Conservation (phyloP, 2,329 filamentous ascomycete species). For the Penicillium sp. region DNA sequence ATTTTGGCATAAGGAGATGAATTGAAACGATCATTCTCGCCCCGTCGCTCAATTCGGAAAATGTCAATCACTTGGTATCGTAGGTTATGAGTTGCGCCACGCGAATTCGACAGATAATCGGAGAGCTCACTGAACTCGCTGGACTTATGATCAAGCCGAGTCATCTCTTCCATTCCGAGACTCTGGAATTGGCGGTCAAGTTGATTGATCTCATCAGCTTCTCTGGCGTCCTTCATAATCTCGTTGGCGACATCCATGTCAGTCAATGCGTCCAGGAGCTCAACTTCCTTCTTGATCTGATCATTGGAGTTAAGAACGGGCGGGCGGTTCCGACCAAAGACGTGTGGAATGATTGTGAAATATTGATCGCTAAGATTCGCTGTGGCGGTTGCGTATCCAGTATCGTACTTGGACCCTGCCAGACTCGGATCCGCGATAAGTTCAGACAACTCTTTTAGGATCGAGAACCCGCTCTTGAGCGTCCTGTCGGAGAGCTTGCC, state of each 20-base stretch:
- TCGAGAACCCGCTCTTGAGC: constrained; percentile 68
- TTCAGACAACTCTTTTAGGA: constrained; percentile 68
- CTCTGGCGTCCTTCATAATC: constrained; percentile 66
- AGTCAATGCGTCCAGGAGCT: constrained; percentile 71
- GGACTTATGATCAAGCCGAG: constrained; percentile 55
- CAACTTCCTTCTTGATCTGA: constrained; percentile 69
- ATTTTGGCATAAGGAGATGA: constrained; percentile 51
- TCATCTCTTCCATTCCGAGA: constrained; percentile 72
- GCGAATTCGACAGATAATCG: constrained; percentile 63
- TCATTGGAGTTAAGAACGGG: constrained; percentile 58
- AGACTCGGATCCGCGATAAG: constrained; percentile 55
- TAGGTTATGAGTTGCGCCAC: constrained; percentile 62
- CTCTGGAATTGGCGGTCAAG: constrained; percentile 69
- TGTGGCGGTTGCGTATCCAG: constrained; percentile 41
- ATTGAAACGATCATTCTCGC: constrained; percentile 66
- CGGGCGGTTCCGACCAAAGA: constrained; percentile 68
- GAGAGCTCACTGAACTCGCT: constrained; percentile 62
- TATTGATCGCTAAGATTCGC: constrained; percentile 70
- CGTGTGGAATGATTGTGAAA: constrained; percentile 77
- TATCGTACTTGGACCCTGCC: constrained; percentile 45
- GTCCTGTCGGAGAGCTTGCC: constrained; percentile 79
- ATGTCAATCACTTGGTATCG: constrained; percentile 60
- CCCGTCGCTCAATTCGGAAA: constrained; percentile 73
- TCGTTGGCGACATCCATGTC: constrained; percentile 79
- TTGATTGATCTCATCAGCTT: constrained; percentile 54